A percentile compares a stretch with the other conserved stretches of the same genome.
phyloP scores from a whole-genome alignment of 495 filamentous ascomycete species.

The Cairneyella variabilis region DNA sequence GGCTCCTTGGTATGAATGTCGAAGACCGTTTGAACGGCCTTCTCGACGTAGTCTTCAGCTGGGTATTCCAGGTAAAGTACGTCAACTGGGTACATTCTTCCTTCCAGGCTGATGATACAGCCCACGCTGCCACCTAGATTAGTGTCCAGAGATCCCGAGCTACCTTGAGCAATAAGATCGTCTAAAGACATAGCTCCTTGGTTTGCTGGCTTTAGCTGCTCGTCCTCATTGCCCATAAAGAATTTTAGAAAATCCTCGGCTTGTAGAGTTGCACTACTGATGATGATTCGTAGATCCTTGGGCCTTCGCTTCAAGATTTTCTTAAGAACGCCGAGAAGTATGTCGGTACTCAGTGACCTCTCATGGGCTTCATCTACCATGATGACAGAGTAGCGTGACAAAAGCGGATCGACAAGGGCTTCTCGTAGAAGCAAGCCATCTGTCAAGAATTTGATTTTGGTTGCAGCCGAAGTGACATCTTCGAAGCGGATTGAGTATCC shows the following conservation, averaged over 20 bases:
- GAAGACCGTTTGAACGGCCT: slow-evolving; percentile 82
- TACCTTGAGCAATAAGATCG: slow-evolving; percentile 23
- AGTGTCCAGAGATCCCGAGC: slow-evolving; percentile 21
- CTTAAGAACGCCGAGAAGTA: slow-evolving; percentile 90
- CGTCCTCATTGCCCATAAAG: slow-evolving; percentile 55
- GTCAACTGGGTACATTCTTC: slow-evolving; percentile 89
- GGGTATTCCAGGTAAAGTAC: slow-evolving; percentile 78
- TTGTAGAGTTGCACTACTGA: slow-evolving; percentile 92
- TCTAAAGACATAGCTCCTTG: slow-evolving; percentile 25
- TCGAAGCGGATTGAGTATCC: slow-evolving; percentile 97
- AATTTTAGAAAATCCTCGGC: slow-evolving; percentile 85
- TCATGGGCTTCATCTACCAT: slow-evolving; percentile 99
- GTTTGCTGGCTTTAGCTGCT: slow-evolving; percentile 12
- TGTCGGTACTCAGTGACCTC: slow-evolving; percentile 88
- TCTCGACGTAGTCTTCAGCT: slow-evolving; percentile 83
- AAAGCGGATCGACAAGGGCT: slow-evolving; percentile 85
- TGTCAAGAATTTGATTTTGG: slow-evolving; percentile 92
- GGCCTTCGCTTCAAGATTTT: slow-evolving; percentile 81
- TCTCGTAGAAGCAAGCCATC: slow-evolving; percentile 94
- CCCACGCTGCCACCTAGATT: slow-evolving; percentile 42
- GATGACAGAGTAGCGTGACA: slow-evolving; percentile 92
- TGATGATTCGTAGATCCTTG: slow-evolving; percentile 75
- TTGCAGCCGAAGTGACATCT: slow-evolving; percentile 83
- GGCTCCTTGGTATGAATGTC: slow-evolving; percentile 87
- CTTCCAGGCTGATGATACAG: slow-evolving; percentile 84